Percentiles rank a stretch among this genome's conserved stretches.
These are phyloP conservation scores for Aspergillus fumigatiaffinis DNA, from an alignment of 2,329 filamentous ascomycete genomes.

Conservation along the genomic window DNA sequence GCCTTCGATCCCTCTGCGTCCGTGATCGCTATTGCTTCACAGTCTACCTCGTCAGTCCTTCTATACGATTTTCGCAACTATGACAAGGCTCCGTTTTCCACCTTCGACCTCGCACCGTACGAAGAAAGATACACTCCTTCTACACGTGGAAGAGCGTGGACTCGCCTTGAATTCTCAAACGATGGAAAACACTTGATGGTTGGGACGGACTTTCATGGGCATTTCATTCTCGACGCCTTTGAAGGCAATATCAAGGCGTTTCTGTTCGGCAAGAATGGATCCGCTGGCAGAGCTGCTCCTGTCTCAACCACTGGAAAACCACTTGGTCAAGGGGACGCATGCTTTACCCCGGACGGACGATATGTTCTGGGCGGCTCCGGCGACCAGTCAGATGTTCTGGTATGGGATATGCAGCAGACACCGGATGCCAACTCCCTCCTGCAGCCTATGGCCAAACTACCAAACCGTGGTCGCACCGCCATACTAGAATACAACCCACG, in stretches of 20 bases:
- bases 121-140: conserved; percentile 54
- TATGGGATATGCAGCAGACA: conserved; percentile 74
- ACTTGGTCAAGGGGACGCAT: conserved; percentile 67
- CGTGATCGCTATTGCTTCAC: conserved; percentile 85
- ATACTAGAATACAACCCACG: conserved; percentile 85
- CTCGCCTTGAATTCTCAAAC: conserved; percentile 90
- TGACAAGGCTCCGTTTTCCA: conserved; percentile 83
- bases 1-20: conserved; percentile 90
- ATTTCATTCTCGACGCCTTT: conserved; percentile 93
- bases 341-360: conserved; percentile 83
- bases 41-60: conserved; percentile 71
- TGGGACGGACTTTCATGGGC: conserved; percentile 76
- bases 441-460: conserved; percentile 37
- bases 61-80: conserved; percentile 94
- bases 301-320: conserved; percentile 53
- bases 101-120: conserved; percentile 67
- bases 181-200: conserved; percentile 85
- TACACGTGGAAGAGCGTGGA: conserved; percentile 61
- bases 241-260: conserved; percentile 75
- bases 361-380: conserved; percentile 79
- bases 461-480: conserved; percentile 58
- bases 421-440: conserved; percentile 53
- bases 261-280: conserved; percentile 50
- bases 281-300: conserved; percentile 47
- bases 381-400: conserved; percentile 65